Conservation (phyloP, 75 land plant genomes). For the Cryptomeria japonica region DNA sequence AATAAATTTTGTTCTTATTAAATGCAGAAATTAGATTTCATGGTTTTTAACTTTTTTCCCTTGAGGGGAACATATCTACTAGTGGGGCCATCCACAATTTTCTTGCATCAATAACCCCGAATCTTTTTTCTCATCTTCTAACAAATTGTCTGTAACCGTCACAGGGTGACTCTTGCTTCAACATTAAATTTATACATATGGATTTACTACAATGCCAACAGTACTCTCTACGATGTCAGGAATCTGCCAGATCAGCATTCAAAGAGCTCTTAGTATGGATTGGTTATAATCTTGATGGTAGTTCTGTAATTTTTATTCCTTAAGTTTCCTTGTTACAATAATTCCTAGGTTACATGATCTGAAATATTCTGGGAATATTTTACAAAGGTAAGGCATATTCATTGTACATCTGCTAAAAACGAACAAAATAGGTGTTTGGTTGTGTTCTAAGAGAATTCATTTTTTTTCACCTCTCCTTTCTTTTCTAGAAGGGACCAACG, state of each 20-base stretch:
- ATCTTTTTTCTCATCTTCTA: not conserved
- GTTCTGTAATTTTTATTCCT: not conserved
- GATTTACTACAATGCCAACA: conserved; percentile 12
- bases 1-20: not conserved
- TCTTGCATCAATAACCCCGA: not conserved
- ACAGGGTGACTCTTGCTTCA: conserved; percentile 30
- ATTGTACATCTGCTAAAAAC: not conserved
- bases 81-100: not conserved
- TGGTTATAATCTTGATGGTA: not conserved
- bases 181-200: conserved; percentile 20
- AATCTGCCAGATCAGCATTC: not conserved
- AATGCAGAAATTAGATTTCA: not conserved
- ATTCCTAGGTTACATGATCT: not conserved
- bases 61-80: not conserved
- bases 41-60: not conserved
- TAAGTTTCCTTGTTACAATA: not conserved
- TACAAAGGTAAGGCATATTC: not conserved
- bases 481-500: not conserved
- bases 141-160: not conserved
- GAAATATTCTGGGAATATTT: not conserved
- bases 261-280: conserved; percentile 9
- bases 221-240: not conserved
- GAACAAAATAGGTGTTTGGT: not conserved
- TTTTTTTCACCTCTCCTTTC: not conserved
- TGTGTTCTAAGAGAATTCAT: not conserved